Percentiles rank a stretch among this genome's conserved stretches.
phyloP scores from a whole-genome alignment of 2,329 filamentous ascomycete genomes.

The Cordyceps pruinosa region DNA sequence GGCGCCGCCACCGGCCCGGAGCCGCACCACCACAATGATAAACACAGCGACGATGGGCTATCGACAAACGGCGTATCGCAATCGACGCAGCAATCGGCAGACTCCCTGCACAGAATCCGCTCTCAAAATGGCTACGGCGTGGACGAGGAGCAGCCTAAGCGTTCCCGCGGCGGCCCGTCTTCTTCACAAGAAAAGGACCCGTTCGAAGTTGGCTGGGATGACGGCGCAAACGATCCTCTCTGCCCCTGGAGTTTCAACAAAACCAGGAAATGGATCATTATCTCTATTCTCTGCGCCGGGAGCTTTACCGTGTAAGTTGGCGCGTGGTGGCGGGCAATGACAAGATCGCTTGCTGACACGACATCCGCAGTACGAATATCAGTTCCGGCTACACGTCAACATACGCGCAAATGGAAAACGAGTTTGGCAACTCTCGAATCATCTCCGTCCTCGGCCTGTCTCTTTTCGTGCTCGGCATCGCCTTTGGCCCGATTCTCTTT shows the following conservation, averaged over 20 bases:
- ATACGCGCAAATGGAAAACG: constrained; percentile 66
- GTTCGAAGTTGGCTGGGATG: constrained; percentile 71
- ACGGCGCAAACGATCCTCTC: constrained; percentile 61
- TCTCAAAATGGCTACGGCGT: constrained; percentile 41
- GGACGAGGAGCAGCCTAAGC: constrained; percentile 23
- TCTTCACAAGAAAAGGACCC: constrained; percentile 31
- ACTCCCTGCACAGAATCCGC: constrained; percentile 24
- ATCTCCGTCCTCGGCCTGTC: constrained; percentile 76
- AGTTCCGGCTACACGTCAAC: constrained; percentile 86
- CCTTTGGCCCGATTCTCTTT: constrained; percentile 56
- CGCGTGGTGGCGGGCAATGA: neutral
- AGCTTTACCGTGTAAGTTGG: constrained; percentile 74
- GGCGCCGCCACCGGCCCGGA: neutral
- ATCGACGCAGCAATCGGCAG: constrained; percentile 4
- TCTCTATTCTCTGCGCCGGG: constrained; percentile 64
- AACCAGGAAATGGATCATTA: constrained; percentile 71
- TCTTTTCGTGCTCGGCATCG: constrained; percentile 70
- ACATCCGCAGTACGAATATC: constrained; percentile 60
- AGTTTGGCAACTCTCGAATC: constrained; percentile 64
- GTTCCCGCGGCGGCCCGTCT: neutral
- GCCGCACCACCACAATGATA: neutral
- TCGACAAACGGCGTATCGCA: neutral
- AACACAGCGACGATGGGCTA: neutral
- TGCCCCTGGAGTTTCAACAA: constrained; percentile 64
- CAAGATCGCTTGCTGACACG: constrained; percentile 5